phyloP scores from a whole-genome alignment of 139 green algal species.

The Coccomyxa sp. region DNA sequence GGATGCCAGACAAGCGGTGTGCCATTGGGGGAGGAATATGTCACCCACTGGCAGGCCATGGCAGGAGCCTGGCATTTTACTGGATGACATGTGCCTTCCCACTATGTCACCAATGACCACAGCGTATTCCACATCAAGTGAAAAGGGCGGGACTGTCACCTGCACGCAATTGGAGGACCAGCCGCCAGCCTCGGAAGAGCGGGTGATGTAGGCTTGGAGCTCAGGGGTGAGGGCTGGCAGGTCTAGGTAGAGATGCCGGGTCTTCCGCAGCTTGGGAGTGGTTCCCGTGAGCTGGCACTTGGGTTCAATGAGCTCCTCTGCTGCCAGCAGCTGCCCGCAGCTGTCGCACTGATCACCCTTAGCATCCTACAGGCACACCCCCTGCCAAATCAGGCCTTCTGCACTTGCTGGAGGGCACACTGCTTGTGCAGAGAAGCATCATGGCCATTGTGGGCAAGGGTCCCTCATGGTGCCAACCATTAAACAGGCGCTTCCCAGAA shows the following conservation, averaged over 20 bases:
- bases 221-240: conserved; percentile 71
- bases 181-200: conserved; percentile 56
- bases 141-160: conserved; percentile 13
- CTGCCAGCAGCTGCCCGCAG: conserved; percentile 89
- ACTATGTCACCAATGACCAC: no score
- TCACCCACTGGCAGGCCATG: no score
- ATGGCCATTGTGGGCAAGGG: neutral
- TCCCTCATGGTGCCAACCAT: no score
- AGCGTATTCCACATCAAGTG: no score
- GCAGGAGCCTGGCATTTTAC: no score
- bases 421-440: neutral
- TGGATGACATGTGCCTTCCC: no score
- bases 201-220: conserved; percentile 74
- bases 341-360: conserved; percentile 89
- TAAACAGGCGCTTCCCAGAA: no score
- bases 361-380: conserved; percentile 48
- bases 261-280: conserved; percentile 65
- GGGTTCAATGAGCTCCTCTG: conserved; percentile 89
- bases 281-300: conserved; percentile 84
- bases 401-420: neutral
- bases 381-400: neutral
- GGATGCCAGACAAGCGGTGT: no score
- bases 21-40: no score
- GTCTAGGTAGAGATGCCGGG: conserved; percentile 93
- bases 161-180: conserved; percentile 87